Evolutionary conservation across 2,329 filamentous ascomycete species (phyloP).

Genomic region (Amauroascus niger): DNA sequence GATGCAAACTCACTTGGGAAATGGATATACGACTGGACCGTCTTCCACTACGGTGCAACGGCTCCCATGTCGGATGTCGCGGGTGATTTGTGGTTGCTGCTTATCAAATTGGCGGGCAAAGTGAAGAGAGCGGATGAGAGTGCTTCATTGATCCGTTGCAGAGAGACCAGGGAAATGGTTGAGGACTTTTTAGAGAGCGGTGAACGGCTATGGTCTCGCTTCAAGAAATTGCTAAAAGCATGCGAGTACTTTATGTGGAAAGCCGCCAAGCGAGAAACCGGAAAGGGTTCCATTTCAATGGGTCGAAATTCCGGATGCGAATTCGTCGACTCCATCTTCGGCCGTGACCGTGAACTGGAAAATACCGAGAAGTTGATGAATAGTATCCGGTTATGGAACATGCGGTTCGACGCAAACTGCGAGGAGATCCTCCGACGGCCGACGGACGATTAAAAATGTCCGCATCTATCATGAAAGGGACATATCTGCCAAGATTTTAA

Average conservation of each 20-base stretch:
- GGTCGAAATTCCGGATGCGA: constrained; percentile 88
- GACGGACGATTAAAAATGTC: neutral
- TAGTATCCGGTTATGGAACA: constrained; percentile 74
- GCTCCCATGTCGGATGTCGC: constrained; percentile 84
- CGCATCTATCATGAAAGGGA: neutral
- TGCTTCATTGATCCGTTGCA: constrained; percentile 59
- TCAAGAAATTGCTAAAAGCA: constrained; percentile 75
- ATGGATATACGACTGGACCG: constrained; percentile 99
- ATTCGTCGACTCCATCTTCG: constrained; percentile 94
- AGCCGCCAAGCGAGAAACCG: constrained; percentile 61
- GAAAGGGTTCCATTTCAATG: constrained; percentile 59
- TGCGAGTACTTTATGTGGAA: constrained; percentile 95
- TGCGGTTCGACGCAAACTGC: constrained; percentile 93
- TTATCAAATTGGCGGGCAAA: constrained; percentile 90
- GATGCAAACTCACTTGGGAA: constrained; percentile 96
- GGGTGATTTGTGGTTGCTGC: constrained; percentile 85
- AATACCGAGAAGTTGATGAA: constrained; percentile 91
- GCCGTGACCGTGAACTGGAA: constrained; percentile 77
- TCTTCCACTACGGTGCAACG: constrained; percentile 72
- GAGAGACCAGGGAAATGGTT: constrained; percentile 68
- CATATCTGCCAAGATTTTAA: no score
- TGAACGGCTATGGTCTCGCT: constrained; percentile 73
- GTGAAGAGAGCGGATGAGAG: constrained; percentile 81
- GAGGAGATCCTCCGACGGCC: constrained; percentile 60
- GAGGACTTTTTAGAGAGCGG: constrained; percentile 86